Evolutionary conservation across 768 basidiomycete species (phyloP).

Genomic region (Nevesoporus exiguus): DNA sequence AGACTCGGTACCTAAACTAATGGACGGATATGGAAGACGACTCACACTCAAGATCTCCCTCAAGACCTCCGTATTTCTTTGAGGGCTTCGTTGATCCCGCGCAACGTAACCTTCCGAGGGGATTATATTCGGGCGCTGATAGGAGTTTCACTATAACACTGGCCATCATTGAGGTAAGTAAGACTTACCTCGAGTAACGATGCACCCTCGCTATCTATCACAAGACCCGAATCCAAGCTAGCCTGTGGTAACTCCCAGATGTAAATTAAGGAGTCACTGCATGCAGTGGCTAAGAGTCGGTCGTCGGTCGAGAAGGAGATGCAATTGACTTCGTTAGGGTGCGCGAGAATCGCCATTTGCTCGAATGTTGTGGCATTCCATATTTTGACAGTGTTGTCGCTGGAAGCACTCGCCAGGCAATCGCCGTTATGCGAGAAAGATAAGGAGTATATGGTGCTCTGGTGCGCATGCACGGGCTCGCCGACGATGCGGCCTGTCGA

Average conservation of each 20-base stretch:
- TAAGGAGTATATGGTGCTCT: conserved; percentile 27
- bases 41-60: conserved; percentile 20
- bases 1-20: conserved; percentile 8
- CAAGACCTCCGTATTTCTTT: conserved; percentile 9
- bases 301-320: conserved; percentile 31
- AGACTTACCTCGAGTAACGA: conserved; percentile 26
- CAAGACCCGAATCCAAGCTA: conserved; percentile 29
- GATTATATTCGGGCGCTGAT: conserved; percentile 11
- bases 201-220: conserved; percentile 23
- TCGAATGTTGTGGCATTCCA: conserved; percentile 28
- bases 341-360: conserved; percentile 20
- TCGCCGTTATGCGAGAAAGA: conserved; percentile 27
- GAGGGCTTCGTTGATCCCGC: not conserved
- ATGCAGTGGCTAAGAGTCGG: conserved; percentile 30
- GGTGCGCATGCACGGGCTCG: conserved; percentile 22
- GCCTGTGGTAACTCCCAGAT: conserved; percentile 31
- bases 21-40: not conserved
- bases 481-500: conserved; percentile 21
- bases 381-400: conserved; percentile 29
- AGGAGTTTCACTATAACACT: conserved; percentile 3
- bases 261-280: conserved; percentile 29
- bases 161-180: not conserved
- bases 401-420: conserved; percentile 29
- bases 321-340: conserved; percentile 28
- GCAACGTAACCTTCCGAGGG: not conserved